Conservation (phyloP, 2,329 filamentous ascomycete genomes). For the Pseudocercospora fuligena region DNA sequence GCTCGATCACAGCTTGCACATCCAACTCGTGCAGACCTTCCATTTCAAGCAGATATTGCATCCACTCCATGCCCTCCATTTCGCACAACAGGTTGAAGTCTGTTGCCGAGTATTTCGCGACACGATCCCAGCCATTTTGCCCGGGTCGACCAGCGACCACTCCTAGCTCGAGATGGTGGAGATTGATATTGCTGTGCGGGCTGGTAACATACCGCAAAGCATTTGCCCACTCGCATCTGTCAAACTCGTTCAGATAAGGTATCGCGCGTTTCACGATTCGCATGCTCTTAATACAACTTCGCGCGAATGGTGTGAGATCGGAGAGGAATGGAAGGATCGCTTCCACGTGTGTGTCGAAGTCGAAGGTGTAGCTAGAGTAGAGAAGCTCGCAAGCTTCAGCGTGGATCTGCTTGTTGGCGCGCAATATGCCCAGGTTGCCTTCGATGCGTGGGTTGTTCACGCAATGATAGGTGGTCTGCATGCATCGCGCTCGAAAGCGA, state of each 20-base stretch:
- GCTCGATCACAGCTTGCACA: conserved; percentile 59
- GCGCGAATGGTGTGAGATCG: conserved; percentile 58
- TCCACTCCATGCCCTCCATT: conserved; percentile 62
- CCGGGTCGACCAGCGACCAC: conserved; percentile 61
- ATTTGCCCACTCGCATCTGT: conserved; percentile 60
- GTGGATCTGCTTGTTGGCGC: conserved; percentile 52
- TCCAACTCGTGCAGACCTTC: conserved; percentile 56
- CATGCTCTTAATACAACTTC: conserved; percentile 55
- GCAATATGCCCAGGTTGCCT: conserved; percentile 40
- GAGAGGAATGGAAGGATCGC: conserved; percentile 64
- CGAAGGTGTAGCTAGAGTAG: conserved; percentile 62
- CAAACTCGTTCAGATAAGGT: conserved; percentile 59
- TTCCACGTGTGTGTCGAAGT: conserved; percentile 65
- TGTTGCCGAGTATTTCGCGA: conserved; percentile 51
- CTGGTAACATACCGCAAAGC: conserved; percentile 56
- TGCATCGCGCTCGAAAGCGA: conserved; percentile 49
- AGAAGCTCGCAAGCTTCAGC: conserved; percentile 61
- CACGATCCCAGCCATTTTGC: conserved; percentile 54
- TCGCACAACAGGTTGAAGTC: conserved; percentile 54
- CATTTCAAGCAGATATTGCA: conserved; percentile 59
- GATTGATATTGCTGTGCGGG: conserved; percentile 34
- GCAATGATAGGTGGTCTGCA: conserved; percentile 62
- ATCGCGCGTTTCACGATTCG: conserved; percentile 62
- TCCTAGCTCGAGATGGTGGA: conserved; percentile 53
- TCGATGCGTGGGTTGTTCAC: conserved; percentile 46